phyloP scores from a whole-genome alignment of 2,329 filamentous ascomycete genomes.

The Pyrenochaeta sp. region DNA sequence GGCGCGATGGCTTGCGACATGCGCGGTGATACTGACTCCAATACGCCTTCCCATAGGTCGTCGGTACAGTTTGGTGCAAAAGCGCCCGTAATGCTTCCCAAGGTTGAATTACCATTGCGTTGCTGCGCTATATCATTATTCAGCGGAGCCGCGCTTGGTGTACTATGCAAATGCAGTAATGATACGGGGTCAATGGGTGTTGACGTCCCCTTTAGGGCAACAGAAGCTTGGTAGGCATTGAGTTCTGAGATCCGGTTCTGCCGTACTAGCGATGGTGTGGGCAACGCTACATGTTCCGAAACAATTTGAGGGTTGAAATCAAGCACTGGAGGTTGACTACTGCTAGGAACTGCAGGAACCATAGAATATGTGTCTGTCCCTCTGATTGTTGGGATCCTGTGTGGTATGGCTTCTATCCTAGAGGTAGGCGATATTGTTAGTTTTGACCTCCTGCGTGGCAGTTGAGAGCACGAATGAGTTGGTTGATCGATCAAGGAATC shows the following conservation, averaged over 20 bases:
- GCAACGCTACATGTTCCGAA: not conserved
- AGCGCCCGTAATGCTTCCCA: not conserved
- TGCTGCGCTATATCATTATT: not conserved
- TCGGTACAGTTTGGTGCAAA: constrained; percentile 3
- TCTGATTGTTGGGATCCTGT: too few relatives aligned
- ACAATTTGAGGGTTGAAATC: too few relatives aligned
- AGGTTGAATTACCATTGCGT: not conserved
- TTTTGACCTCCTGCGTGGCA: too few relatives aligned
- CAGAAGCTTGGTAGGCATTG: constrained; percentile 7
- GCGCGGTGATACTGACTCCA: constrained; percentile 1
- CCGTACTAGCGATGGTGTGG: constrained; percentile 11
- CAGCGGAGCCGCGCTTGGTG: not conserved
- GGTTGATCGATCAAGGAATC: too few relatives aligned
- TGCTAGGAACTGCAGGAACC: too few relatives aligned
- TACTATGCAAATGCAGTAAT: not conserved
- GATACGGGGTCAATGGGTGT: constrained; percentile 11
- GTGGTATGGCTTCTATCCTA: too few relatives aligned
- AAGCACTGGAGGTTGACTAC: too few relatives aligned
- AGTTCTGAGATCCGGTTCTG: constrained; percentile 15
- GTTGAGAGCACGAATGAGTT: too few relatives aligned
- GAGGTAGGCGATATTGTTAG: too few relatives aligned
- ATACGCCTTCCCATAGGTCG: constrained; percentile 5
- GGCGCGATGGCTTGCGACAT: too few relatives aligned
- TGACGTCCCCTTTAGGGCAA: not conserved
- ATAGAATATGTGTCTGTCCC: too few relatives aligned